Conservation (phyloP, 306 rosid genomes). For the Clitoria ternatea region DNA sequence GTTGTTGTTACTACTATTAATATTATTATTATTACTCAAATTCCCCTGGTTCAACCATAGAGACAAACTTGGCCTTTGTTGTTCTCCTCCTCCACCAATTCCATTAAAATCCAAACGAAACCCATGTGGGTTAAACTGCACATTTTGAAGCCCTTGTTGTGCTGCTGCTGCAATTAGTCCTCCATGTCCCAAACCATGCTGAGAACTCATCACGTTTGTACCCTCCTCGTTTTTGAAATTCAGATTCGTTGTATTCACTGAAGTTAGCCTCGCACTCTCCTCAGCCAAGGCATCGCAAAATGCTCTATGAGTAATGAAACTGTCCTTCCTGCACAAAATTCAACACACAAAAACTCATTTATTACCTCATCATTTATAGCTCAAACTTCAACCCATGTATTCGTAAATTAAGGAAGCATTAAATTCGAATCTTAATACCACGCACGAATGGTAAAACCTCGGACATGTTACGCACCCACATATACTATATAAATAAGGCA, state of each 20-base stretch:
- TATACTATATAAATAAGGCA: neutral
- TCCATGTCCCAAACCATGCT: conserved; percentile 31
- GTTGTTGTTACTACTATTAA: neutral
- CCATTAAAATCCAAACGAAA: conserved; percentile 33
- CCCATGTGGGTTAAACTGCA: conserved; percentile 38
- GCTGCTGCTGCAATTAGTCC: conserved; percentile 20
- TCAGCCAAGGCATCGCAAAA: conserved; percentile 97
- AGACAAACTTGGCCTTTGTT: conserved; percentile 61
- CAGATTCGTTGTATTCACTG: conserved; percentile 51
- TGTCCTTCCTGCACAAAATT: conserved; percentile 68
- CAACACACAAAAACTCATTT: conserved; percentile 22
- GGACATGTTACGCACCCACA: conserved; percentile 9
- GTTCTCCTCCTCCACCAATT: conserved; percentile 1
- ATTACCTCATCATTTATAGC: conserved; percentile 29
- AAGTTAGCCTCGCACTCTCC: conserved; percentile 78
- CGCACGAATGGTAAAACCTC: conserved; percentile 25
- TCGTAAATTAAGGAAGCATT: conserved; percentile 29
- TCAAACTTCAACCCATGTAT: conserved; percentile 9
- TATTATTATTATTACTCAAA: neutral
- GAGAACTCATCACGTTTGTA: conserved; percentile 24
- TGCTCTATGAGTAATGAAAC: conserved; percentile 96
- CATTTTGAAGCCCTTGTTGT: conserved; percentile 25
- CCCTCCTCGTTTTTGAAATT: conserved; percentile 57
- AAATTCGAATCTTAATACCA: conserved; percentile 27
- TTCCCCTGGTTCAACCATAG: conserved; percentile 68